Evolutionary conservation across 164 flowering plant genomes (phyloP), one percentile per base, ranked within the genome.

Genomic region (Annona cherimola): DNA sequence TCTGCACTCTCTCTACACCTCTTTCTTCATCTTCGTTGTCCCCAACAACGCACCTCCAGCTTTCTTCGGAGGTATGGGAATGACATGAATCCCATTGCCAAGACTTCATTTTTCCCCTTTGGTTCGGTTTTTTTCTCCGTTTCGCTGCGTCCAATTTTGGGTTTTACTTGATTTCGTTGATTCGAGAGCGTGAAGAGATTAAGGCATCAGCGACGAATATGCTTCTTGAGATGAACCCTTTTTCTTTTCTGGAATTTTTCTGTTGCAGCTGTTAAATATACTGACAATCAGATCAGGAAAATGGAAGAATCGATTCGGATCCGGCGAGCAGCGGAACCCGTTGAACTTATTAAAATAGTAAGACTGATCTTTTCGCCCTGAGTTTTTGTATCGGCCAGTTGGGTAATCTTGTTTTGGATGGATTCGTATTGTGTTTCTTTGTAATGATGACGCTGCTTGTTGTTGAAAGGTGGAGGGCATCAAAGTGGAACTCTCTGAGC

Each of bases 301-400:
- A 96, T 93, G 94, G 88, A 90, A 69, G 98, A 92, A 43, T 88
- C 97, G 1, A 84, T 92, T 68, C 83, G 76, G 78, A 78, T 93
- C 69, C 85, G 99, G 66, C 87, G 76, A 76, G 89, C 79, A 2
- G 79, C 86, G 11, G 85, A 90, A 69, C 97, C 99, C 3, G 6
- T 77, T 41, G 81, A 87, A 61, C 97, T 96, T 75, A 68, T 88
- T 76, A 79, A 78, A 83, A 74, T 89, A 92, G 99, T 93, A 76
- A 79, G 80, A 5, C 9, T 57, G 69, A 43, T 20, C 16, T n/a
- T 42, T 69, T 62, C n/a, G 6, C 40, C 60, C 42, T 71, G 42
- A 4, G n/a, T 42, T 42, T 18, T n/a, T 60, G 39, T 39, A 65
- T 78, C 20, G 54, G 26, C n/a, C 35, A 61, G 18, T 46, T 70